Evolutionary conservation across 1,139 yeast genomes (phyloP), one percentile per base, ranked within the genome.

Genomic region (Geotrichum citri-aurantii): DNA sequence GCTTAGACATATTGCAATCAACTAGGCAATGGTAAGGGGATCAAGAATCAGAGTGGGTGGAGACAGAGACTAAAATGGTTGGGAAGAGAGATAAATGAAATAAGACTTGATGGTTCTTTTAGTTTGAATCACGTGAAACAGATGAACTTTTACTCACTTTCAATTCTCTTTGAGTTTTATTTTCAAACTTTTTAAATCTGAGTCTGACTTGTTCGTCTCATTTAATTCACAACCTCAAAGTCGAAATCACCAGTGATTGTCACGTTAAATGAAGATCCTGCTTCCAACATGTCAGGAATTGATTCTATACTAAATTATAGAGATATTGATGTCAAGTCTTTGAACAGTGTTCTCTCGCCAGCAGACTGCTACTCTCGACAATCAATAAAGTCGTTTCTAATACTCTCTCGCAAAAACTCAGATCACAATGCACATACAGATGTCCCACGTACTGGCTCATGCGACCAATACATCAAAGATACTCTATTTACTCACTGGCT

Each of bases 401-500:
- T 64, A 7, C 58, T 63, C 33, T 69, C 72, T 1, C 64, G 72
- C 19, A 59, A 63, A 48, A 54, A 56, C 4, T 67, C 71, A 0
- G 72, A 69, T 59, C 71, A 69, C 54, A 62, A 62, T 26, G 56
- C 67, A 7, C 63, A 63, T 23, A 65, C 66, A 10, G 62, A 60
- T 21, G 44, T 67, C 33, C 70, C 70, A 6, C 59, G 69, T 26
- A 61, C 67, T 3, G 68, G 66, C 11, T 62, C 69, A 2, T 71
- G 74, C 52, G 64, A 65, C 2, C 66, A 65, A 31, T 66, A 65
- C 50, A 57, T 72, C 3, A 52, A 64, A 8, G 48, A 59, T 1
- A 61, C 62, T 11, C 61, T 72, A 21, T 73, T 69, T 52, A 73
- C 72, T 5, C 71, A 69, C 24, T 72, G 75, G 74, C 56, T 60